Conservation (phyloP, 371 early-diverging fungal species). For the Lichtheimia ornata region DNA sequence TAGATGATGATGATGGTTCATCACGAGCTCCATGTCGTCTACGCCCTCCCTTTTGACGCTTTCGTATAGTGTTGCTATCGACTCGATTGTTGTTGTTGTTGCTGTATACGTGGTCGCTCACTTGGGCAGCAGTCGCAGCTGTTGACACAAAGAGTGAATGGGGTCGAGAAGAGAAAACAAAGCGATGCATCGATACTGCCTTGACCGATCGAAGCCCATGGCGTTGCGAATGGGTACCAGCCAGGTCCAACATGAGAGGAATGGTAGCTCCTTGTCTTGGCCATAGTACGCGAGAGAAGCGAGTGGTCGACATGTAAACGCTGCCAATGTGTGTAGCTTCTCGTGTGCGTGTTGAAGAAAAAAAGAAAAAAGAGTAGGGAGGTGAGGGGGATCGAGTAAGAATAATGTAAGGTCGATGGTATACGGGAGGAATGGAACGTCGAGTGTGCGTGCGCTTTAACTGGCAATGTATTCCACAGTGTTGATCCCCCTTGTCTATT, state of each 20-base stretch:
- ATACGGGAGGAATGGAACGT: no score
- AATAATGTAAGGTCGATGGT: no score
- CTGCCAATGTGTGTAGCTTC: no score
- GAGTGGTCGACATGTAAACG: neutral
- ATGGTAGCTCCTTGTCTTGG: neutral
- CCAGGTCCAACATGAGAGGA: neutral
- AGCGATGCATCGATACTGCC: neutral
- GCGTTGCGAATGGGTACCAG: no score
- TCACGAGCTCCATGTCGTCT: no score
- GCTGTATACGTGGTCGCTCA: neutral
- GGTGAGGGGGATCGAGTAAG: no score
- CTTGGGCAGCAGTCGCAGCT: neutral
- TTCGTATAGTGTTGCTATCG: neutral
- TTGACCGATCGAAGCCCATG: no score
- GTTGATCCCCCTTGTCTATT: neutral
- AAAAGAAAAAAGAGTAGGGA: neutral
- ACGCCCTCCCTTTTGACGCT: neutral
- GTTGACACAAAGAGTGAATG: constrained; percentile 1
- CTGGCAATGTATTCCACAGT: neutral
- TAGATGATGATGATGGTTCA: no score
- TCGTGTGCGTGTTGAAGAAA: no score
- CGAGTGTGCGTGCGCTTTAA: no score
- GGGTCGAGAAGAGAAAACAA: constrained; percentile 6
- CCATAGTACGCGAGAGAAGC: constrained; percentile 9
- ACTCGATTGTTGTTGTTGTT: neutral